Percentiles rank a stretch among this genome's conserved stretches.
Evolutionary conservation across 352 stramenopile species (phyloP).

Genomic region (Globisporangium nodosum): DNA sequence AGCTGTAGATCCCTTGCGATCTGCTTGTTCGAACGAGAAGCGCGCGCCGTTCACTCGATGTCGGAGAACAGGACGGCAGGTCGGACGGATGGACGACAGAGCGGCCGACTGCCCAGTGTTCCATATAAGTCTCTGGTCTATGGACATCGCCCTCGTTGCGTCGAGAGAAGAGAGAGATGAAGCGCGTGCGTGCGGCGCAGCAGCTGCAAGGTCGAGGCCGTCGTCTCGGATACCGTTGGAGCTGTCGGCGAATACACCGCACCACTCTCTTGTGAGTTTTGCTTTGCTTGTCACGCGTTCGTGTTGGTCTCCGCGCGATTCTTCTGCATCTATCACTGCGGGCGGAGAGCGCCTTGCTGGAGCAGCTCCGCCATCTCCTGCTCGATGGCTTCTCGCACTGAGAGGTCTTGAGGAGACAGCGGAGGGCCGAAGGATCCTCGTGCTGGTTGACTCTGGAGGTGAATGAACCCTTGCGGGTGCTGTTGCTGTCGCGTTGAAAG

Average conservation of each 20-base stretch:
- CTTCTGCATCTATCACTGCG: no score
- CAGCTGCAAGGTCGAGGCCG: neutral
- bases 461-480: neutral
- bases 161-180: neutral
- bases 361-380: constrained; percentile 29
- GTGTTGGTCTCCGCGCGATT: no score
- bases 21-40: constrained; percentile 1
- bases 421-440: neutral
- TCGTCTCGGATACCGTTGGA: neutral
- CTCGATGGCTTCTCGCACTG: constrained; percentile 30
- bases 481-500: constrained; percentile 8
- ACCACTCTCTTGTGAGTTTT: neutral
- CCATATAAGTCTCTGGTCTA: neutral
- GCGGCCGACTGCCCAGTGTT: neutral
- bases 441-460: neutral
- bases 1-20: constrained; percentile 40
- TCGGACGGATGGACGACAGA: neutral
- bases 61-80: neutral
- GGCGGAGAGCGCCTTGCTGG: constrained; percentile 9
- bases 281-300: neutral
- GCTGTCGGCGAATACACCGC: neutral
- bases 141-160: neutral
- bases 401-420: constrained; percentile 12
- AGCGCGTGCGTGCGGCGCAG: no score
- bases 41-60: neutral